Conservation (phyloP, 2,329 filamentous ascomycete species). For the Emmonsiellopsis sp. region DNA sequence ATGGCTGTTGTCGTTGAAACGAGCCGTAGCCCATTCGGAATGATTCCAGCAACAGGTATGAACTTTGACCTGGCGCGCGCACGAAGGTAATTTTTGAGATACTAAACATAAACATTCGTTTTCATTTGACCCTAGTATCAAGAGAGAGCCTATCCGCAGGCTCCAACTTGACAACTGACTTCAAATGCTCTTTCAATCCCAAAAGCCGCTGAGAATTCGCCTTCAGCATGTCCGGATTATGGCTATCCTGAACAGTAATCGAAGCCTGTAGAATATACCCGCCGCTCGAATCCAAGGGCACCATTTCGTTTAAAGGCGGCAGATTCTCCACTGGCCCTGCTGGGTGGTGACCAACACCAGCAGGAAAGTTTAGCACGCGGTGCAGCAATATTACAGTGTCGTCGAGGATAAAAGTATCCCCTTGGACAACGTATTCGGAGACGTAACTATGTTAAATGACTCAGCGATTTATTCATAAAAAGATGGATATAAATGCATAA, state of each 20-base stretch:
- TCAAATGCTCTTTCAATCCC: constrained; percentile 45
- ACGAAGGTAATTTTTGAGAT: too few relatives aligned
- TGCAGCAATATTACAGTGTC: constrained; percentile 50
- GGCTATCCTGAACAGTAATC: constrained; percentile 47
- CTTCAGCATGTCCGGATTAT: constrained; percentile 45
- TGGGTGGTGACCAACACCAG: constrained; percentile 21
- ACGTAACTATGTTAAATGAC: constrained; percentile 36
- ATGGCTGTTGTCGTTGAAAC: not conserved
- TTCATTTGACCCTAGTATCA: constrained; percentile 50
- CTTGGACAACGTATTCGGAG: constrained; percentile 48
- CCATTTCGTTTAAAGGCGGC: constrained; percentile 37
- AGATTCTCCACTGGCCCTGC: constrained; percentile 26
- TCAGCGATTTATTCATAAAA: not conserved
- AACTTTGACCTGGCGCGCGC: too few relatives aligned
- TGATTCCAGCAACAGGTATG: too few relatives aligned
- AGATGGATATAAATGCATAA: not conserved
- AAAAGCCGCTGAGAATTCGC: constrained; percentile 46
- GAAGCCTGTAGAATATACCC: constrained; percentile 50
- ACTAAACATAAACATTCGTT: not conserved
- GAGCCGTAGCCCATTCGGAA: too few relatives aligned
- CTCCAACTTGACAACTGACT: constrained; percentile 45
- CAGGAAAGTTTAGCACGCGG: constrained; percentile 42
- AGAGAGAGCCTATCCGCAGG: constrained; percentile 49
- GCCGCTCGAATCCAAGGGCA: constrained; percentile 46
- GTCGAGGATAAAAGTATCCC: constrained; percentile 48